Evolutionary conservation across 768 basidiomycete genomes (phyloP), one percentile per base, ranked within the genome.

Genomic region (Mycena vitilis): DNA sequence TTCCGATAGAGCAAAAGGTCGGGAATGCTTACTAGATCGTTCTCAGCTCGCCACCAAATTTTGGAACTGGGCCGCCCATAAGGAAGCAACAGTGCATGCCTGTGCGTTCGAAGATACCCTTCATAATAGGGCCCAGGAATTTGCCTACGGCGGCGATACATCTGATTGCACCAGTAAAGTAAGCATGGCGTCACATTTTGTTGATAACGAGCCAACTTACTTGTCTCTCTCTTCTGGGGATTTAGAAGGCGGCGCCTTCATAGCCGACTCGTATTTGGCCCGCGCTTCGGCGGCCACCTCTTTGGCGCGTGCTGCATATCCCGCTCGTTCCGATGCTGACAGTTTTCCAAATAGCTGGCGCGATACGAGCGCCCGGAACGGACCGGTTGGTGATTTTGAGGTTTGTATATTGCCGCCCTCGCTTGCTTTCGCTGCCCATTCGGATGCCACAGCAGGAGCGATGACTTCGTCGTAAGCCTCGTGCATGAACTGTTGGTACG

Each of bases 401-500:
- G 34, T 37, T 10, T 36, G 13, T 1, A 47, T 23, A 16, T 52
- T 52, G 11, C 34, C 11, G 6, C 13, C n/a, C 44, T 12, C 20
- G 2, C 23, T 5, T 37, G 16, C 15, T 18, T 2, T 23, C 11
- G 2, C 30, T 1, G 25, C 55, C 53, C 63, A 54, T 3, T 2
- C n/a, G 23, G 45, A n/a, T 6, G 54, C 53, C 9, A 61, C 38
- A 0, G 25, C 38, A 4, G 60, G 49, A 7, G 22, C 37, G 9
- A 61, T 40, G 13, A 25, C 22, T 0, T n/a, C 16, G 2, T 15
- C 30, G 40, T 44, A 63, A 20, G 15, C 53, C 18, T 63, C 62
- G 5, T 23, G 23, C 51, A 63, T 55, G n/a, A 55, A 65, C 37
- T 65, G 63, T 45, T 65, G 63, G 10, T 57, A 56, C 5, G 47